phyloP scores from a whole-genome alignment of 768 basidiomycete genomes.

The Trametes cingulata region DNA sequence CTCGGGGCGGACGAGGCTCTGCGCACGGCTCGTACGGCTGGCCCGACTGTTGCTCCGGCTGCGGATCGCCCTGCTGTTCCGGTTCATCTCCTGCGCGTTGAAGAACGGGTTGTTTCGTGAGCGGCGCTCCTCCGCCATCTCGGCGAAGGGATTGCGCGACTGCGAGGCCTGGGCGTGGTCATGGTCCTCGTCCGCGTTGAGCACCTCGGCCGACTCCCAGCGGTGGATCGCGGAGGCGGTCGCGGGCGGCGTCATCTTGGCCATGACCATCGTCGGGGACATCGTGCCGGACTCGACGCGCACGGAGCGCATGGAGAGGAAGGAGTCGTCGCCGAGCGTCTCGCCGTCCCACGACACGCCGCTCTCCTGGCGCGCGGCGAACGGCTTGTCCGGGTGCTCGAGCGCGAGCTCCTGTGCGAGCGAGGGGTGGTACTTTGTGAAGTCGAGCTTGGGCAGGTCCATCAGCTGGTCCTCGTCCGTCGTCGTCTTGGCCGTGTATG shows the following conservation, averaged over 20 bases:
- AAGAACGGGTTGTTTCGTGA: constrained; percentile 47
- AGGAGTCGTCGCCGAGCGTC: constrained; percentile 46
- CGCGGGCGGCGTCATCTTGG: constrained; percentile 63
- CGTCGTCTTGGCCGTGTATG: constrained; percentile 45
- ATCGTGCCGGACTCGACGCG: constrained; percentile 44
- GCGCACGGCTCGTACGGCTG: constrained; percentile 19
- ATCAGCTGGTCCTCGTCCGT: constrained; percentile 37
- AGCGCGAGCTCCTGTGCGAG: constrained; percentile 55
- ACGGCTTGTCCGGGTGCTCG: constrained; percentile 43
- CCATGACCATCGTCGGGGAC: constrained; percentile 51
- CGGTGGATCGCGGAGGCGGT: constrained; percentile 50
- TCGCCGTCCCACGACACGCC: constrained; percentile 53
- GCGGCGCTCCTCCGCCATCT: constrained; percentile 29
- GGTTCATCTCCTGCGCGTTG: constrained; percentile 37
- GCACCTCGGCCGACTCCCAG: constrained; percentile 72
- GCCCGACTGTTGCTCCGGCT: constrained; percentile 31
- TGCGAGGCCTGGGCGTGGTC: constrained; percentile 27
- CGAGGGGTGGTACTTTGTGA: constrained; percentile 56
- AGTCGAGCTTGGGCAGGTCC: constrained; percentile 38
- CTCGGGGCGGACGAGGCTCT: constrained; percentile 17
- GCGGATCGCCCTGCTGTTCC: constrained; percentile 20
- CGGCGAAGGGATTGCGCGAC: constrained; percentile 36
- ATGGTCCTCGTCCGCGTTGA: constrained; percentile 44
- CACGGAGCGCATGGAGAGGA: constrained; percentile 49
- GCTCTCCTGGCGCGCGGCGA: constrained; percentile 43